phyloP scores from a whole-genome alignment of 2,329 filamentous ascomycete genomes.

The Stachybotrys chlorohalonatus region DNA sequence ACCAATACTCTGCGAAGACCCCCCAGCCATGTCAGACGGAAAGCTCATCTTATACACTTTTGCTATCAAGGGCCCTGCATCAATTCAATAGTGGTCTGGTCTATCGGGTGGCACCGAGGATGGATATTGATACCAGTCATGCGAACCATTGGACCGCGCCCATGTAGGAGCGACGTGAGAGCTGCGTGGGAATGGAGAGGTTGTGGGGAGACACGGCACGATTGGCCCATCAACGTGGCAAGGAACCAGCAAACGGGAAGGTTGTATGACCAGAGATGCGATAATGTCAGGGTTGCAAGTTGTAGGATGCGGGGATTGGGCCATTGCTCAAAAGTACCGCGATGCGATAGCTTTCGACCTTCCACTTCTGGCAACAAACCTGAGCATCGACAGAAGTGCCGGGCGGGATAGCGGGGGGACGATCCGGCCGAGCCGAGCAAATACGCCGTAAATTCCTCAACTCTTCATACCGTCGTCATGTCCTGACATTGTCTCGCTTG shows the following conservation, averaged over 20 bases:
- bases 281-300: not conserved
- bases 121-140: not conserved
- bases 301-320: too few relatives aligned
- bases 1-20: too few relatives aligned
- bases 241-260: not conserved
- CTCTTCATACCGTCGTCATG: too few relatives aligned
- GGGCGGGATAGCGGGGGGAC: not conserved
- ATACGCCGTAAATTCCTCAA: too few relatives aligned
- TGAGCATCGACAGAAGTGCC: not conserved
- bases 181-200: not conserved
- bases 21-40: too few relatives aligned
- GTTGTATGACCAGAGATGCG: not conserved
- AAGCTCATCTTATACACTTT: not conserved
- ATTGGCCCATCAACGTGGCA: not conserved
- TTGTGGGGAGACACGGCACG: not conserved
- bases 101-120: not conserved
- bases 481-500: not conserved
- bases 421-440: not conserved
- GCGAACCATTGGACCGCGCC: not conserved
- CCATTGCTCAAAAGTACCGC: not conserved
- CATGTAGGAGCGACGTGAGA: not conserved
- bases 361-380: not conserved
- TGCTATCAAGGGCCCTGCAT: not conserved
- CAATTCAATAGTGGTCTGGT: not conserved
- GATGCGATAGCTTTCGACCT: not conserved